Conservation (phyloP, 768 basidiomycete genomes). For the Xerocomellus amylosporus region DNA sequence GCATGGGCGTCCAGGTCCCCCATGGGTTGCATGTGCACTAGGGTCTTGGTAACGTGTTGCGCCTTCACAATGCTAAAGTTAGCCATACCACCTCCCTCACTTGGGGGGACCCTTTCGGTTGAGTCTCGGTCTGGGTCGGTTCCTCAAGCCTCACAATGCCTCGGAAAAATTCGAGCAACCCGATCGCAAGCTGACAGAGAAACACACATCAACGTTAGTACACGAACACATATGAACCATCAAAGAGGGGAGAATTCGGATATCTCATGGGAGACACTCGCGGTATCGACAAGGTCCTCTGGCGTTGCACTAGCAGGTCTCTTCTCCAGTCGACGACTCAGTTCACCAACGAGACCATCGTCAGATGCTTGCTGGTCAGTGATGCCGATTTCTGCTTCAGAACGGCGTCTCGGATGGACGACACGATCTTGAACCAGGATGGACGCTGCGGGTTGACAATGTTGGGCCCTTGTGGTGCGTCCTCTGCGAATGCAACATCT, state of each 20-base stretch:
- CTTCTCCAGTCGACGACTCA: conserved; percentile 32
- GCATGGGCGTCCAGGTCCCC: conserved; percentile 9
- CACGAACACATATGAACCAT: too few relatives aligned
- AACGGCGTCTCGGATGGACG: conserved; percentile 19
- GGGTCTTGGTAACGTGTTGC: conserved; percentile 9
- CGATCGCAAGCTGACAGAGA: conserved; percentile 30
- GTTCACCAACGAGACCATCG: conserved; percentile 24
- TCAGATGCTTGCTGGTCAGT: conserved; percentile 10
- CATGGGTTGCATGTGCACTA: conserved; percentile 13
- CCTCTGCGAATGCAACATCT: conserved; percentile 31
- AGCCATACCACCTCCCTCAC: conserved; percentile 1
- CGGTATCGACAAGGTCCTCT: conserved; percentile 6
- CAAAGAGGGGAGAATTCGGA: too few relatives aligned
- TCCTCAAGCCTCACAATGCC: conserved; percentile 6
- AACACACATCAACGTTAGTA: too few relatives aligned
- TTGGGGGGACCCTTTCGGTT: background rate
- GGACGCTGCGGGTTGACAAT: conserved; percentile 38
- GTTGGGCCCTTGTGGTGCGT: conserved; percentile 30
- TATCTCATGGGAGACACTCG: background rate
- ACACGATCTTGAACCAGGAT: conserved; percentile 29
- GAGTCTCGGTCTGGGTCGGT: background rate
- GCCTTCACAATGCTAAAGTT: conserved; percentile 11
- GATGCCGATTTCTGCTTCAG: conserved; percentile 8
- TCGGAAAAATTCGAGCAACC: conserved; percentile 31
- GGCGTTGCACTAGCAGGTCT: conserved; percentile 16